Base-by-base conservation (phyloP, 352 stramenopile genomes). In the Phytophthora pseudosyringae region DNA sequence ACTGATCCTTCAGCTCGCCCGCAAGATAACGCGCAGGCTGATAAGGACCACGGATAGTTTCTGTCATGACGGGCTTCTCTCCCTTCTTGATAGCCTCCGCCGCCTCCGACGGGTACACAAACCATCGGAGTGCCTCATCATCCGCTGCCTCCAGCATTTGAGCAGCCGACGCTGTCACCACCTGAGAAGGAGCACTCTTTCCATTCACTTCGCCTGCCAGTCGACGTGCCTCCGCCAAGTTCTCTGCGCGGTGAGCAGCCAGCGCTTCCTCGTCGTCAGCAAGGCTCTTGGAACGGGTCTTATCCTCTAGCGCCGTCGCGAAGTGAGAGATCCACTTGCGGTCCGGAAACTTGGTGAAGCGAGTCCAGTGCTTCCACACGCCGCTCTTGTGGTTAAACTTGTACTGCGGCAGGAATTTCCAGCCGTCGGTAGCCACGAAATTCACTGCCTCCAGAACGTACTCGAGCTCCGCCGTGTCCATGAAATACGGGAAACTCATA, bases 381-480 rank as follows among this genome's bases (percentile, higher is more conserved):
- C 96, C 97, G 35, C 94, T 99, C 29, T 95, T 88, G 75, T 98
- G 88, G 75, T 99, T 98, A 68, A 97, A 98, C 40, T 78, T 74
- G 76, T 99, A 99, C 59, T 97, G 84, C 25, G 92, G 93, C 29
- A 99, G 74, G 25, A 99, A 95, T 33, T 91, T 92, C 83, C 87
- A 98, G 45, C 93, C 98, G 51, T 99, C 67, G 39, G 86, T 84
- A 5, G 95, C 89, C n/a, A 99, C 93, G 73, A 98, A 99, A 29
- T 91, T 75, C 25, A 99, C 77, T 5, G 97, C 96, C 4, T 85
- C 43, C 5, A 99, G 58, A 31, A 99, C 93, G 80, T 99, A 99
- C 11, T 98, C 83, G 28, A 96, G 78, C 56, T 98, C 87, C 25
- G 83, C 81, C 4, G 83, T 67, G 38, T 54, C 70, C 60, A 97